Base-by-base conservation (phyloP, 345 rosid species). In the Linum trigynum region DNA sequence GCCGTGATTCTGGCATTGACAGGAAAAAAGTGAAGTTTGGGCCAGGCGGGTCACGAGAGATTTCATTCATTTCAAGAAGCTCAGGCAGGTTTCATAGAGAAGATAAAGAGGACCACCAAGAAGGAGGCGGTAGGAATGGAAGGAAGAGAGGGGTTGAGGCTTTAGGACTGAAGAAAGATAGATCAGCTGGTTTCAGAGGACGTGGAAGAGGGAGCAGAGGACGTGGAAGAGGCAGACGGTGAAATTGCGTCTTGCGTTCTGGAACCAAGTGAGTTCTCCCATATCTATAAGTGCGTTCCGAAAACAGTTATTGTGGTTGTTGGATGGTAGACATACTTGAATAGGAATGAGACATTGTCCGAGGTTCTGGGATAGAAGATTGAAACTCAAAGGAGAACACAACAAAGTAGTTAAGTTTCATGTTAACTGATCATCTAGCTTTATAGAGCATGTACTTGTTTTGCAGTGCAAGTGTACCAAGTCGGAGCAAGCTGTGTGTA, bases 21-120 rank as follows among this genome's bases (percentile, higher is more conserved):
- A 66, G 79, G 8, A 80, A 69, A 12, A 81, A 75, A 35, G 83
- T 94, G 38, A 90, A 88, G 75, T 75, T 85, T 61, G 97, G 97
- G 60, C 86, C 88, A 5, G 97, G 99, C 63, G 97, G 96, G 36
- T 94, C 97, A 0, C 75, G 97, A 14, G 95, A 94, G 76, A 82
- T 90, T 70, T 90, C 95, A 40, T 90, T 90, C 69, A 43, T 62
- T n/a, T 51, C 97, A 41, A 82, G 79, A 79, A 83, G 85, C 75
- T 79, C 78, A 0, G 83, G 82, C 35, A 86, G 72, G 64, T 86
- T 23, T 23, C 0, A 85, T 78, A 74, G 75, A 48, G 92, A 86
- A 74, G 92, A 88, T 14, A 76, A 76, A 10, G 84, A 71, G 2
- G 88, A 82, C 73, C 76, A 62, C 67, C 82, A 45, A 7, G 51